phyloP scores from a whole-genome alignment of 2,329 filamentous ascomycete genomes.

The Colletotrichum liaoningense region DNA sequence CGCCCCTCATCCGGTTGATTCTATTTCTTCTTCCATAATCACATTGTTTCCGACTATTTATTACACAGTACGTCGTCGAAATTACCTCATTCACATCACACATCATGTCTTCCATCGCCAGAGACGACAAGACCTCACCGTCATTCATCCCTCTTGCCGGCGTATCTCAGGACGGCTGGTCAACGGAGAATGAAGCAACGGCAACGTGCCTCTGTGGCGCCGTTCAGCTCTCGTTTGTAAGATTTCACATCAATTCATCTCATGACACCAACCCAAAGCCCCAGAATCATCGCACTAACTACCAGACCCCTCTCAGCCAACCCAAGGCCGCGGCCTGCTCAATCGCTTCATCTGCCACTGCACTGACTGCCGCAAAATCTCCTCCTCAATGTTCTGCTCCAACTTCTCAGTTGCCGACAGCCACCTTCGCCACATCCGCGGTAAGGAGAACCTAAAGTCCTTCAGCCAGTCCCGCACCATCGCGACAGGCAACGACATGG shows the following conservation, averaged over 20 bases:
- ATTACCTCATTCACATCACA: neutral
- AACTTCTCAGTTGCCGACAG: constrained; percentile 64
- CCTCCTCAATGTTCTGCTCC: constrained; percentile 70
- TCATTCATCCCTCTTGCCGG: constrained; percentile 41
- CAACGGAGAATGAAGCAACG: constrained; percentile 59
- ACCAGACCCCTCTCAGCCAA: constrained; percentile 49
- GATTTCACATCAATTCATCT: constrained; percentile 35
- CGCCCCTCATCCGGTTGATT: neutral
- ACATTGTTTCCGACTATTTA: neutral
- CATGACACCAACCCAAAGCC: accelerated
- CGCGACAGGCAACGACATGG: constrained; percentile 61
- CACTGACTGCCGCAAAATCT: constrained; percentile 71
- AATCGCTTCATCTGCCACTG: constrained; percentile 70
- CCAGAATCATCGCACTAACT: neutral
- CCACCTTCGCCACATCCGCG: constrained; percentile 60
- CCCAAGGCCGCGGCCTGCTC: constrained; percentile 55
- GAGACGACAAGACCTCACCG: constrained; percentile 43
- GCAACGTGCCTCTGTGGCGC: constrained; percentile 71
- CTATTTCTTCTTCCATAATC: neutral
- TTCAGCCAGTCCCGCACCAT: constrained; percentile 61
- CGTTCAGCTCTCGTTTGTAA: constrained; percentile 65
- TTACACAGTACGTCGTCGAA: neutral
- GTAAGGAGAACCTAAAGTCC: constrained; percentile 60
- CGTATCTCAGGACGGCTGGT: constrained; percentile 54
- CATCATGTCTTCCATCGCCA: neutral